Base-by-base conservation (phyloP, 2,329 filamentous ascomycete genomes). In the Pseudogymnoascus sp. region DNA sequence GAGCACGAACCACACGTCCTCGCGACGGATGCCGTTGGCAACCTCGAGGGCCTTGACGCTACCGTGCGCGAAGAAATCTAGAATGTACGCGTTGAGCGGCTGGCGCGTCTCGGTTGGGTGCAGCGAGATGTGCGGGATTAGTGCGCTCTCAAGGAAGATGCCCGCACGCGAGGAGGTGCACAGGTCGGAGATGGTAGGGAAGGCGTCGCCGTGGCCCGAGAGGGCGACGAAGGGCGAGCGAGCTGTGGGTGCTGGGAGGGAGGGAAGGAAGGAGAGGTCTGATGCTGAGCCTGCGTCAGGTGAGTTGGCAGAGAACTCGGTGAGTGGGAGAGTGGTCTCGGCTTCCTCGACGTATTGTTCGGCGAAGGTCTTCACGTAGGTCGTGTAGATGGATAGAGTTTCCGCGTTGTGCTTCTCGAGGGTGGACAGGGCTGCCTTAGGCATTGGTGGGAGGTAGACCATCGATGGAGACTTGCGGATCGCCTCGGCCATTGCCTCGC, bases 21-120 rank as follows among this genome's bases (percentile, higher is more conserved):
- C 82, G 1, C 77, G 75, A 49, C 82, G 83, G 69, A 93, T 85
- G 2, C 81, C 78, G 70, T 93, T 92, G 31, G 85, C 87, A 0
- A 73, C 75, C 11, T 83, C 81, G 2, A 92, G 75, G 0, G 84
- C 81, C 1, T 78, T 71, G 21, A 86, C 72, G 69, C 87, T 83
- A 3, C 88, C 89, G 68, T 92, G 86, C 72, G 85, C 89, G 78
- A 84, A 92, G 74, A 92, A 93, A 72, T 92, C 88, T 64, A 87
- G 84, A 0, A 92, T 74, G 69, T 89, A 89, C 0, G 85, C 84
- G 66, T 90, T 90, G 64, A 85, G 78, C 0, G 81, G 81, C 11
- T 67, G 66, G 73, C 71, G 7, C 0, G 79, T 77, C 61, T 87
- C 82, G 26, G 84, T 76, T 0, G 83, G 82, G 67, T 82, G 82